Base-by-base conservation (phyloP, 495 filamentous ascomycete species). In the Penicillium longicatenatum region DNA sequence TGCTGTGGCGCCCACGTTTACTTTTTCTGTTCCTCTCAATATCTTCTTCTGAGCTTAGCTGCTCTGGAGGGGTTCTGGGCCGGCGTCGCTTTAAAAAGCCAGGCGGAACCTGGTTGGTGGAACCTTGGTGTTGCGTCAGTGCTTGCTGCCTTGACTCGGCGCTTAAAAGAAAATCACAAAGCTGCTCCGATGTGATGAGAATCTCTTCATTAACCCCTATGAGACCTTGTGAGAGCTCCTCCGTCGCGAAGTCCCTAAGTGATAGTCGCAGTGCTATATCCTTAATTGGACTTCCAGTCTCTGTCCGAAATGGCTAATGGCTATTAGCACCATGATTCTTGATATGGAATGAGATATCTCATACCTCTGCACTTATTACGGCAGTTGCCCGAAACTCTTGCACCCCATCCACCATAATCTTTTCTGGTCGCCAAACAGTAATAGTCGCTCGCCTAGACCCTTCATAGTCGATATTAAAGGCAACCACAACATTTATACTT, bases 11-110 rank as follows among this genome's bases (percentile, higher is more conserved):
- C 48, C 39, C 49, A 10, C 55, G 54, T 57, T 57, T 57, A 31
- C 10, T 29, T 50, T 42, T 46, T 42, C 22, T 50, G n/a, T 43
- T 43, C 54, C 33, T 52, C 22, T 46, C 14, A 30, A 35, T 35
- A 30, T 33, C 24, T 37, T 54, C 52, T 51, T 58, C 55, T 30
- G 55, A 58, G 37, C 55, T 58, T 46, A 29, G 55, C 41, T 52
- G 39, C 44, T 58, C 55, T 22, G 55, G 55, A 26, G 61, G 61
- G 35, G 57, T 64, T 51, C 29, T 31, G 31, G 54, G 17, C 37
- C 61, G 61, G 46, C 61, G 61, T 54, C 61, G 57, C 49, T 64
- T 64, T 50, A 31, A 24, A 44, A 21, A 43, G 12, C 57, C 57
- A 6, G 53, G 48, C 20, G 24, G 56, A 5, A 63, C 26, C 16